phyloP scores from a whole-genome alignment of 1,284 basidiomycete genomes.

The Sporisorium graminicola region DNA sequence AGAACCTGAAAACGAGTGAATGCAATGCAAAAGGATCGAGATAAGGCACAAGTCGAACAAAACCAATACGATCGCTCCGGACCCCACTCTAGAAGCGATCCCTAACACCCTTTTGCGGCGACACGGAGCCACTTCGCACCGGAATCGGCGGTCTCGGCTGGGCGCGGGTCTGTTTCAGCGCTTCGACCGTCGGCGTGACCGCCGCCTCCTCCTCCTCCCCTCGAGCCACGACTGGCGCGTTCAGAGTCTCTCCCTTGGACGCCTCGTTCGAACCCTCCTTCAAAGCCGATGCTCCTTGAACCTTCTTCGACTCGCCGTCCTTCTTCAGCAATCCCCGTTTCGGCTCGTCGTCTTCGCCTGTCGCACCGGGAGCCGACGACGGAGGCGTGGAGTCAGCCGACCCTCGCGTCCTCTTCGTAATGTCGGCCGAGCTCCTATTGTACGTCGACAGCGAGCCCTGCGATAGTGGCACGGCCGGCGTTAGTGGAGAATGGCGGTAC shows the following conservation, averaged over 20 bases:
- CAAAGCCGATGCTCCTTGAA: not conserved
- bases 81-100: slow-evolving; percentile 21
- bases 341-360: not conserved
- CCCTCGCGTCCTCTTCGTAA: not conserved
- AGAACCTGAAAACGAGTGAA: not conserved
- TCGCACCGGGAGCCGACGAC: slow-evolving; percentile 13
- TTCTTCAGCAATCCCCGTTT: not conserved
- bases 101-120: slow-evolving; percentile 8
- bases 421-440: slow-evolving; percentile 9
- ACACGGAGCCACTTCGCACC: slow-evolving; percentile 20
- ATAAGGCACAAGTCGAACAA: too few relatives aligned
- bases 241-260: not conserved
- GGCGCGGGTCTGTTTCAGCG: not conserved
- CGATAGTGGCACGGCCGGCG: not conserved
- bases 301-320: not conserved
- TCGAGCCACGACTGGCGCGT: not conserved
- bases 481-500: slow-evolving; percentile 26
- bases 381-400: slow-evolving; percentile 17
- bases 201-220: not conserved
- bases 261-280: not conserved
- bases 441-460: slow-evolving; percentile 21
- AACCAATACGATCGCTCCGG: too few relatives aligned
- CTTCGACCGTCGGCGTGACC: not conserved
- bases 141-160: slow-evolving; percentile 34
- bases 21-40: too few relatives aligned